A percentile compares a stretch with the other conserved stretches of the same genome.
Conservation (phyloP, 441 rosid genomes). For the Geranium incanum region DNA sequence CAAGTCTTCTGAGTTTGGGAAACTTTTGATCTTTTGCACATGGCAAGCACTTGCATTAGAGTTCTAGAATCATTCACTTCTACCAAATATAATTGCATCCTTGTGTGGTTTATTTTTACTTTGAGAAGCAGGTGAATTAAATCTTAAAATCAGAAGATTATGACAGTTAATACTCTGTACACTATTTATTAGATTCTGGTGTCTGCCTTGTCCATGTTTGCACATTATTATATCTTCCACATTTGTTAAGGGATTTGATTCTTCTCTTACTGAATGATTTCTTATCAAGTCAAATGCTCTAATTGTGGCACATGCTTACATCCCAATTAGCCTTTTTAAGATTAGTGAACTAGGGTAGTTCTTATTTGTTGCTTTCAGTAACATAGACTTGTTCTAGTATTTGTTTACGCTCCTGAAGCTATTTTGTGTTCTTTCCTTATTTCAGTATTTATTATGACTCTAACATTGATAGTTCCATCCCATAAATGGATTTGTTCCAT, state of each 20-base stretch:
- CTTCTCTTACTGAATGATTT: not conserved
- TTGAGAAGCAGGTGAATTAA: not conserved
- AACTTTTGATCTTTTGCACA: no score
- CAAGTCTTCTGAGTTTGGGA: no score
- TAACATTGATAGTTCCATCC: no score
- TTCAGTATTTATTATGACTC: not conserved
- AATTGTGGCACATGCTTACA: not conserved
- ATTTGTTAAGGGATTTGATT: not conserved
- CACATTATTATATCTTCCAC: not conserved
- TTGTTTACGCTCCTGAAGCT: not conserved
- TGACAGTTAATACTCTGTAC: not conserved
- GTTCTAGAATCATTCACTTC: no score
- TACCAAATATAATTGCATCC: no score
- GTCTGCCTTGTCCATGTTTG: not conserved
- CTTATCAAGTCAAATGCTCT: not conserved
- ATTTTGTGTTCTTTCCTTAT: not conserved
- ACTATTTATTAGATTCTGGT: not conserved
- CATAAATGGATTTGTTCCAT: conserved; percentile 15
- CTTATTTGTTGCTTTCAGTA: not conserved
- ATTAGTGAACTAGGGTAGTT: not conserved
- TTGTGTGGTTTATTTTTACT: not conserved
- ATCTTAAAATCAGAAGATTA: not conserved
- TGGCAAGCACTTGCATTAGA: no score
- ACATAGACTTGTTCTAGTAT: not conserved
- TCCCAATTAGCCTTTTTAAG: not conserved